These are phyloP conservation scores for Aspergillus sp. DNA, from an alignment of 2,329 filamentous ascomycete species.

Conservation along the genomic window DNA sequence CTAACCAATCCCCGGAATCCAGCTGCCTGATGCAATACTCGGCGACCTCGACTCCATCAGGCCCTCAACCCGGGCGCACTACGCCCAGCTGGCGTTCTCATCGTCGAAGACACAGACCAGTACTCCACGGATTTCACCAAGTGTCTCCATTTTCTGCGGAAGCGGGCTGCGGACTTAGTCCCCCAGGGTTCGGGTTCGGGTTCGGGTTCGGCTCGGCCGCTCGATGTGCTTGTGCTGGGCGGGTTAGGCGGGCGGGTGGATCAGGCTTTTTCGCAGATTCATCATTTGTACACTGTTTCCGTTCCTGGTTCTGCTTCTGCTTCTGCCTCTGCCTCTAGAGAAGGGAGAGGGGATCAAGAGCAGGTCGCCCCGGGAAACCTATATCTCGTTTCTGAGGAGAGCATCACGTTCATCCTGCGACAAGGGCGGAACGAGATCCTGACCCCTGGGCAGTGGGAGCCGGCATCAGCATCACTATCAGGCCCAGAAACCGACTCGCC, in stretches of 20 bases:
- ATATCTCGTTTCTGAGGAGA: slow-evolving; percentile 72
- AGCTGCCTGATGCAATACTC: slow-evolving; percentile 63
- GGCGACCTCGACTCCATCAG: slow-evolving; percentile 84
- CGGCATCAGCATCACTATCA: background rate
- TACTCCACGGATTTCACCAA: slow-evolving; percentile 89
- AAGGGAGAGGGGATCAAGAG: background rate
- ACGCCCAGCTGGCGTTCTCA: slow-evolving; percentile 50
- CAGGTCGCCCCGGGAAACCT: slow-evolving; percentile 44
- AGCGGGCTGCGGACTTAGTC: slow-evolving; percentile 16
- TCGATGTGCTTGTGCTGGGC: slow-evolving; percentile 70
- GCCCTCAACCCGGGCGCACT: slow-evolving; percentile 55
- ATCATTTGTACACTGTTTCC: slow-evolving; percentile 59
- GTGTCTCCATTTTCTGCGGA: slow-evolving; percentile 54
- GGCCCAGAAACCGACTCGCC: background rate
- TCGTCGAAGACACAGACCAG: slow-evolving; percentile 69
- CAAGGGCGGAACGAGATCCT: slow-evolving; percentile 58
- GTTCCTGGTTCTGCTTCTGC: slow-evolving; percentile 24
- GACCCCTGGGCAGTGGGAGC: slow-evolving; percentile 40
- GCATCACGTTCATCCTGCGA: slow-evolving; percentile 72
- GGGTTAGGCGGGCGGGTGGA: slow-evolving; percentile 85
- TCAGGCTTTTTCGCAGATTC: slow-evolving; percentile 80
- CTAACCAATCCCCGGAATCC: too few relatives aligned
- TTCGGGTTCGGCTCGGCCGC: slow-evolving; percentile 6
- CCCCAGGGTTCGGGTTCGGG: slow-evolving; percentile 6
- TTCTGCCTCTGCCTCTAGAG: background rate